Evolutionary conservation across 495 filamentous ascomycete genomes (phyloP), one percentile per base, ranked within the genome.

Genomic region (Friedmanniomyces endolithicus): DNA sequence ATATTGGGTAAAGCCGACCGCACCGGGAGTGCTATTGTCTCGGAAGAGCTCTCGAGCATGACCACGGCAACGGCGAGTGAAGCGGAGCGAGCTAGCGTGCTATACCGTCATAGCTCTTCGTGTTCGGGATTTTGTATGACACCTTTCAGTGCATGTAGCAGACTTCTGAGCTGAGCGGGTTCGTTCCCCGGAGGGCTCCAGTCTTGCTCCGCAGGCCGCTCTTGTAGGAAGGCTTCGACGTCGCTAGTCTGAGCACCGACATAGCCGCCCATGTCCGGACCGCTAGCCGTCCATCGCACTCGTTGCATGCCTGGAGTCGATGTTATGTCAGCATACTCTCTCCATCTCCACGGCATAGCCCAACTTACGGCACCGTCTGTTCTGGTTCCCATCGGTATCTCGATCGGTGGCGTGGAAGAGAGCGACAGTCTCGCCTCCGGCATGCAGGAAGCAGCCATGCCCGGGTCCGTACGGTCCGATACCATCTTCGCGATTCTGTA

Each of bases 341-440:
- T 41, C 37, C 2, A 41, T n/a, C 17, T n/a, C 12, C 6, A 41
- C 27, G 17, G 12, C 3, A 14, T 41, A 14, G 14, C 14, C 12
- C 17, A 16, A 19, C 37, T 41, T 6, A 35, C 67, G 61, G 46
- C 62, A 64, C 37, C 58, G 65, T n/a, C 67, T 48, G 20, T 61
- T 61, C 46, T 61, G 56, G 63, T 62, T 66, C 12, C 67, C 67
- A 50, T 61, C 61, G 11, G 55, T 65, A 40, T 52, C 52, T 19
- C 35, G 39, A 56, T 69, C 67, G 37, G 67, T 69, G 6, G 62
- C 67, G 56, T 69, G 67, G 50, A 66, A 69, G 2, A 69, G 53
- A 9, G 53, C 57, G 44, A 65, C 53, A 25, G 61, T 56, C 49
- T 68, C 62, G 7, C 58, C 57, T 31, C 52, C 64, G 6, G 61